phyloP scores from a whole-genome alignment of 2,329 filamentous ascomycete species.

The Clonostachys rhizophaga region DNA sequence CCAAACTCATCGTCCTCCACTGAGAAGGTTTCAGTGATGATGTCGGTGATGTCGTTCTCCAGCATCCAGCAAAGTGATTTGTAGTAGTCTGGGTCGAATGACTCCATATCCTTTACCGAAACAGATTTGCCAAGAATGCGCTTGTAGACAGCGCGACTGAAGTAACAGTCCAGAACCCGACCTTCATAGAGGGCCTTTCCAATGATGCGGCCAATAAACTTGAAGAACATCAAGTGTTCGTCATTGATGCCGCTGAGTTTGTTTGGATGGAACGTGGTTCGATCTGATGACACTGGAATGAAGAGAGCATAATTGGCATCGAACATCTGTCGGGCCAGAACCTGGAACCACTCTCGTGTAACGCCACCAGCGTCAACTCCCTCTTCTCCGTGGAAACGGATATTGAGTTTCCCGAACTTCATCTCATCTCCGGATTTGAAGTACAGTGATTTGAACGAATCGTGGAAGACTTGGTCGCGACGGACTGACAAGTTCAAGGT shows the following conservation, averaged over 20 bases:
- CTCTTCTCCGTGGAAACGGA: slow-evolving; percentile 95
- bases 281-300: slow-evolving; percentile 92
- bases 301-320: slow-evolving; percentile 97
- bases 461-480: slow-evolving; percentile 93
- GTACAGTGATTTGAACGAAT: slow-evolving; percentile 97
- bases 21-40: slow-evolving; percentile 94
- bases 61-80: slow-evolving; percentile 98
- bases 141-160: slow-evolving; percentile 98
- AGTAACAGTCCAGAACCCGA: slow-evolving; percentile 94
- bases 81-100: slow-evolving; percentile 96
- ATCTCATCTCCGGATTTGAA: slow-evolving; percentile 96
- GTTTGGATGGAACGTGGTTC: slow-evolving; percentile 98
- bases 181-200: slow-evolving; percentile 97
- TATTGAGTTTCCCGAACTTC: slow-evolving; percentile 98
- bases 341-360: slow-evolving; percentile 98
- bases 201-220: slow-evolving; percentile 97
- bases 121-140: slow-evolving; percentile 92
- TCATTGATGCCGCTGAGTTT: slow-evolving; percentile 90
- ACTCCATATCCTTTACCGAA: slow-evolving; percentile 99
- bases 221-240: slow-evolving; percentile 97
- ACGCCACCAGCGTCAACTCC: slow-evolving; percentile 97
- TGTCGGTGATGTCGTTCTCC: slow-evolving; percentile 96
- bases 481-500: slow-evolving; percentile 82
- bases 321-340: slow-evolving; percentile 96
- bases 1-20: slow-evolving; percentile 94